Base-by-base conservation (phyloP, 2,329 filamentous ascomycete genomes). In the Sporothrix dimorphospora region DNA sequence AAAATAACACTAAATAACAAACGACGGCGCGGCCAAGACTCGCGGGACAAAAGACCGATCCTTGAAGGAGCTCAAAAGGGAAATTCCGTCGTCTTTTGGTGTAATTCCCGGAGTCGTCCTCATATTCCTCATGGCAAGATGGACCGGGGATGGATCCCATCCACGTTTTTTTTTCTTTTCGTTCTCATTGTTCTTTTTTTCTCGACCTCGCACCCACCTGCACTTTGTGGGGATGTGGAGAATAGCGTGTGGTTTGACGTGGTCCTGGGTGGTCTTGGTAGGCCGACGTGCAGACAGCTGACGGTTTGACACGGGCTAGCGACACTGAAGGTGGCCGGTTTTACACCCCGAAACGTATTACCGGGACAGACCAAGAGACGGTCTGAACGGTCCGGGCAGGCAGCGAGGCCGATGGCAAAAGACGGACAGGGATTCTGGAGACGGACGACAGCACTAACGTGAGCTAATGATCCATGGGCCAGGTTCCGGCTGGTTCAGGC, bases 201-300 rank as follows among this genome's bases (percentile, higher is more conserved):
- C n/a, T n/a, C n/a, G n/a, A n/a, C n/a, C n/a, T n/a, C n/a, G n/a
- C n/a, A n/a, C n/a, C n/a, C n/a, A 30, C 53, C 16, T 57, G 24
- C 12, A 34, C 27, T 7, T 57, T 57, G 53, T 57, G 53, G 53
- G 53, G 53, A 57, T 19, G 53, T 57, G 53, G 53, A 57, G 53
- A 34, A 19, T 34, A 57, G 27, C 53, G 27, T 34, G 24, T 57
- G 53, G 16, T 27, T 27, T 55, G 9, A 24, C 51, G 27, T 19
- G 24, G 11, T 30, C 24, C 14, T 57, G 5, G 55, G 55, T 19
- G n/a, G n/a, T n/a, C n/a, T n/a, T n/a, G n/a, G 55, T 38, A 12
- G 12, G 12, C 55, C 16, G 27, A 34, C 27, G 14, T 57, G 55
- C 30, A 38, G 27, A 38, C 27, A 38, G 27, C 30, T 27, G 55